Evolutionary conservation across 176 grass and related monocot species (phyloP).

Genomic region (Rhynchospora pubera): DNA sequence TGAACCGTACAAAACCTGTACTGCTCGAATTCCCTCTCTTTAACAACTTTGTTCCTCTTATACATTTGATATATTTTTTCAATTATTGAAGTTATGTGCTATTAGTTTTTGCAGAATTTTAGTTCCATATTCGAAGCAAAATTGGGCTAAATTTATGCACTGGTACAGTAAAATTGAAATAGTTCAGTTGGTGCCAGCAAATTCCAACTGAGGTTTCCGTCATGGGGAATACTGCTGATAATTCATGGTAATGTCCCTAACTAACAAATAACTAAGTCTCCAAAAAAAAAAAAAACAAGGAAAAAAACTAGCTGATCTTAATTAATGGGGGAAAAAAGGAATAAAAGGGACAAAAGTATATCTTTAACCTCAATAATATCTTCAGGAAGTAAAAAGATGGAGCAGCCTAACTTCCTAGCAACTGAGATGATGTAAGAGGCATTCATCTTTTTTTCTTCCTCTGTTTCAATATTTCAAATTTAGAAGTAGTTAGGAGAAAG

Average conservation of each 20-base stretch:
- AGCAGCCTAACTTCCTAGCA: slow-evolving; percentile 96
- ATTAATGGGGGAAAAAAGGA: too few relatives aligned
- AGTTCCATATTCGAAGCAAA: not conserved
- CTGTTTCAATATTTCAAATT: slow-evolving; percentile 34
- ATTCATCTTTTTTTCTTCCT: slow-evolving; percentile 97
- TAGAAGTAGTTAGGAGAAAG: not conserved
- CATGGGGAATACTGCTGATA: not conserved
- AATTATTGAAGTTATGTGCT: not conserved
- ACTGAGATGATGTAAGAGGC: slow-evolving; percentile 96
- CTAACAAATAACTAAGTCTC: not conserved
- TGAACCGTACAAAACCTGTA: not conserved
- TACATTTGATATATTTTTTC: not conserved
- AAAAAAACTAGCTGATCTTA: too few relatives aligned
- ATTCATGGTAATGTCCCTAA: not conserved
- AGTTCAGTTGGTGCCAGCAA: not conserved
- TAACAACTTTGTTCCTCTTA: not conserved
- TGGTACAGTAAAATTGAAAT: not conserved
- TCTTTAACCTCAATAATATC: slow-evolving; percentile 77
- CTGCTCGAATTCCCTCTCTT: not conserved
- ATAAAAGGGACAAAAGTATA: not conserved
- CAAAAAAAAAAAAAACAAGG: too few relatives aligned
- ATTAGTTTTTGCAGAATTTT: not conserved
- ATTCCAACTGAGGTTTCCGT: not conserved
- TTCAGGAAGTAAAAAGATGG: slow-evolving; percentile 93
- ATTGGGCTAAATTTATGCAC: not conserved